Evolutionary conservation across 805 yeast species (phyloP).

Genomic region (Nakazawaea ishiwadae): DNA sequence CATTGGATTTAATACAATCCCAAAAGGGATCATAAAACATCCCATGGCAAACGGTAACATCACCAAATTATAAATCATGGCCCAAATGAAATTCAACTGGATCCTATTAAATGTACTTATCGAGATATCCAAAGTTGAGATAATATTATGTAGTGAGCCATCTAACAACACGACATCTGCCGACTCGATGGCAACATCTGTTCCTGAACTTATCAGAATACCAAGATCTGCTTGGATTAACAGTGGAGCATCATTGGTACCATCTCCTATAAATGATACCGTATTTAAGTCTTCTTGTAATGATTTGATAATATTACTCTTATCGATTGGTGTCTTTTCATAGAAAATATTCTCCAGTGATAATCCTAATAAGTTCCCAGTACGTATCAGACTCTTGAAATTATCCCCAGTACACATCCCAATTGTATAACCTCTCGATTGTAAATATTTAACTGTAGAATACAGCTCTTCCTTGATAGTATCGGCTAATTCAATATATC

Average conservation of each 20-base stretch:
- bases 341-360: constrained; percentile 61
- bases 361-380: constrained; percentile 68
- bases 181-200: constrained; percentile 96
- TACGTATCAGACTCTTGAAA: constrained; percentile 49
- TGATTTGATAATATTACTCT: constrained; percentile 59
- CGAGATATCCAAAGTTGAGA: constrained; percentile 64
- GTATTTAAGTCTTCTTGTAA: constrained; percentile 39
- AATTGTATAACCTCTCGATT: constrained; percentile 48
- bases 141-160: constrained; percentile 6
- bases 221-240: constrained; percentile 85
- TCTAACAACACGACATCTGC: constrained; percentile 81
- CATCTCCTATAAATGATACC: constrained; percentile 93
- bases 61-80: constrained; percentile 72
- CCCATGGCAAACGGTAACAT: constrained; percentile 97
- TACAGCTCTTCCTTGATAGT: constrained; percentile 60
- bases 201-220: constrained; percentile 86
- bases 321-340: constrained; percentile 72
- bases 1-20: constrained; percentile 76
- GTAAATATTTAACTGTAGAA: constrained; percentile 53
- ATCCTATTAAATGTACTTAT: constrained; percentile 66
- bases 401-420: constrained; percentile 94
- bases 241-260: constrained; percentile 97
- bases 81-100: constrained; percentile 82
- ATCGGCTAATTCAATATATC: constrained; percentile 67
- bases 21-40: constrained; percentile 68